Base-by-base conservation (phyloP, 1,139 yeast species). In the Diutina neorugosa region DNA sequence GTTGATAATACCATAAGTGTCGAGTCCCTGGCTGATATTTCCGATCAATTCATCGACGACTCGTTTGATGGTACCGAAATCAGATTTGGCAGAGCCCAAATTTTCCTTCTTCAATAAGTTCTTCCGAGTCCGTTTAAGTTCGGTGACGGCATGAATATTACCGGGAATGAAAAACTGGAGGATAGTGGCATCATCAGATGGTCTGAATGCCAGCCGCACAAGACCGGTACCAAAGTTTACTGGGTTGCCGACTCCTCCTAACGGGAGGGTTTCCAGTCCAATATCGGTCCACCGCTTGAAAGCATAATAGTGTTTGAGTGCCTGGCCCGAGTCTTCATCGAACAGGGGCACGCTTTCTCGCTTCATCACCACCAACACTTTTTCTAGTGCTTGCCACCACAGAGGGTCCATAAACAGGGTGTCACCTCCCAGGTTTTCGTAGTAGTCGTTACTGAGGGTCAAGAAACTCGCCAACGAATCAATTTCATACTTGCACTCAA, bases 401-500 rank as follows among this genome's bases (percentile, higher is more conserved):
- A 19, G 31, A 0, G 65, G 63, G 46, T 75, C 76, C 31, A 82
- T 67, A 57, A 88, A 80, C 2, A 82, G 69, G 0, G 66, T 53
- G 56, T 79, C 84, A 11, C 69, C 70, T 0, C 80, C 79, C 0
- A 79, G 71, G 55, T 78, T 67, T 47, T 73, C 76, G 59, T 68
- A 82, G 64, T 84, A 90, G 57, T 85, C 93, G 61, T 85, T 86
- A 7, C 86, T 73, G 54, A 89, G 68, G 0, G 91, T 84, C 55
- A 89, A 69, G 61, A 88, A 89, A 5, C 94, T 83, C 0, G 96
- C 96, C 53, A 90, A 70, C 1, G 95, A 85, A 65, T 89, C 96
- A 55, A 89, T 73, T 63, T 89, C 96, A 70, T 87, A 89, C 64
- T 89, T 89, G 68, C 96, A 89, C 64, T 89, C 96, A 66, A 88